These are phyloP conservation scores for Diutina sp. DNA, from an alignment of 1,139 yeast species.

Conservation along the genomic window DNA sequence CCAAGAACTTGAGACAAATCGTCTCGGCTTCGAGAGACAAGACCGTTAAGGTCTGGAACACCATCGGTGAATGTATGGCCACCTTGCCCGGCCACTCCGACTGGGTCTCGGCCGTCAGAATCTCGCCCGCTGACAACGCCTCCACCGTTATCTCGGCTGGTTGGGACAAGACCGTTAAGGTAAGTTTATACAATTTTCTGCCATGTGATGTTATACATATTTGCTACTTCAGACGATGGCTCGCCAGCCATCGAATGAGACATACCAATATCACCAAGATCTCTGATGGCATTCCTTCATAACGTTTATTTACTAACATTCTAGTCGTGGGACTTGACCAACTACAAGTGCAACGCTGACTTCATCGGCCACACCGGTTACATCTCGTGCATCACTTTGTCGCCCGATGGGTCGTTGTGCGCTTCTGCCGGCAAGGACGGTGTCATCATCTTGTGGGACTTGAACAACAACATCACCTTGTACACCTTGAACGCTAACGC, in stretches of 20 bases:
- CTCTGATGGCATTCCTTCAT: constrained; percentile 49
- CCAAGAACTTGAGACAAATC: constrained; percentile 95
- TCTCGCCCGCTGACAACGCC: constrained; percentile 67
- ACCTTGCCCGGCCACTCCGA: constrained; percentile 93
- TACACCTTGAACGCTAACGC: constrained; percentile 94
- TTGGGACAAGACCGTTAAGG: constrained; percentile 98
- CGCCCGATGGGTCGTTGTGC: constrained; percentile 99
- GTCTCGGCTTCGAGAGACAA: constrained; percentile 99
- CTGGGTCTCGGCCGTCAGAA: constrained; percentile 99
- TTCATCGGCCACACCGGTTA: constrained; percentile 99
- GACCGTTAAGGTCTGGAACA: constrained; percentile 99
- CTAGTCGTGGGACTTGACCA: constrained; percentile 90
- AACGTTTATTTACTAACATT: constrained; percentile 20
- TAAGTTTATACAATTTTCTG: constrained; percentile 39
- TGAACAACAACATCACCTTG: constrained; percentile 75
- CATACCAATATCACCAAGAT: constrained; percentile 92
- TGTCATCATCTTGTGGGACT: constrained; percentile 97
- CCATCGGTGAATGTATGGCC: constrained; percentile 96
- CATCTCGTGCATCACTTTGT: constrained; percentile 93
- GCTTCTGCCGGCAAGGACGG: constrained; percentile 99
- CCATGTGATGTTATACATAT: constrained; percentile 64
- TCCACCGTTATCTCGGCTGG: constrained; percentile 93
- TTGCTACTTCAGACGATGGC: constrained; percentile 98
- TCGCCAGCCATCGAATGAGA: constrained; percentile 61
- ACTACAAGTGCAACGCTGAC: constrained; percentile 86